These are phyloP conservation scores for Erythrobasidium hasegawianum DNA, from an alignment of 1,284 basidiomycete species.

Conservation along the genomic window DNA sequence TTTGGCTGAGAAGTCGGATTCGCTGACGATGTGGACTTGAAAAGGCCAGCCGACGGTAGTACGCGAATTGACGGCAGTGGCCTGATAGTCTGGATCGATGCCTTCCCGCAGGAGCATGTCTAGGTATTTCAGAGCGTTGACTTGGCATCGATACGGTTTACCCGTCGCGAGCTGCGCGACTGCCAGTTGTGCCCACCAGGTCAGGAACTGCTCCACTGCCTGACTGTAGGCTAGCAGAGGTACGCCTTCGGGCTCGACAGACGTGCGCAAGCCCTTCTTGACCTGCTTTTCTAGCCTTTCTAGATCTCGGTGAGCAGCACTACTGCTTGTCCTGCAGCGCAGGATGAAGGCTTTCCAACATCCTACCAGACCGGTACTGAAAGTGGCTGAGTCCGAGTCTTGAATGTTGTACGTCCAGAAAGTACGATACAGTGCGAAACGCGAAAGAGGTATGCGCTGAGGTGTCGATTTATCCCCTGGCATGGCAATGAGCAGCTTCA, in stretches of 20 bases:
- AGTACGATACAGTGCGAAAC: constrained; percentile 9
- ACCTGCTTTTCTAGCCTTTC: constrained; percentile 7
- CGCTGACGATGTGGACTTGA: not conserved
- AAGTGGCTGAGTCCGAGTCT: constrained; percentile 22
- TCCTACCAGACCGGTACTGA: constrained; percentile 26
- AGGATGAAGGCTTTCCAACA: constrained; percentile 27
- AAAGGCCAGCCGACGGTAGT: constrained; percentile 13
- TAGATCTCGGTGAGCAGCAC: constrained; percentile 4
- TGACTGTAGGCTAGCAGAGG: constrained; percentile 2
- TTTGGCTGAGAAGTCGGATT: not conserved
- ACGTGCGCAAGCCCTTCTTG: not conserved
- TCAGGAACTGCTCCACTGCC: constrained; percentile 10
- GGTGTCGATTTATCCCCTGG: constrained; percentile 2
- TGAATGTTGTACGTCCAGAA: constrained; percentile 30
- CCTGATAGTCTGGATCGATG: not conserved
- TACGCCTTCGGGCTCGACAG: constrained; percentile 7
- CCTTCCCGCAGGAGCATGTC: constrained; percentile 17
- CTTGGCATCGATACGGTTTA: constrained; percentile 30
- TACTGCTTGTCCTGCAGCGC: constrained; percentile 6
- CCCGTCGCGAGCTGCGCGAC: constrained; percentile 1
- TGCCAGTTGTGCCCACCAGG: constrained; percentile 5
- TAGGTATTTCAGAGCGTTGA: constrained; percentile 10
- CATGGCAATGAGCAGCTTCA: constrained; percentile 6
- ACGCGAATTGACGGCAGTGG: not conserved
- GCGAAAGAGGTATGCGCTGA: constrained; percentile 3